A percentile compares a stretch with the other conserved stretches of the same genome.
These are phyloP conservation scores for Xylaria scruposa DNA, from an alignment of 495 filamentous ascomycete genomes.

Conservation along the genomic window DNA sequence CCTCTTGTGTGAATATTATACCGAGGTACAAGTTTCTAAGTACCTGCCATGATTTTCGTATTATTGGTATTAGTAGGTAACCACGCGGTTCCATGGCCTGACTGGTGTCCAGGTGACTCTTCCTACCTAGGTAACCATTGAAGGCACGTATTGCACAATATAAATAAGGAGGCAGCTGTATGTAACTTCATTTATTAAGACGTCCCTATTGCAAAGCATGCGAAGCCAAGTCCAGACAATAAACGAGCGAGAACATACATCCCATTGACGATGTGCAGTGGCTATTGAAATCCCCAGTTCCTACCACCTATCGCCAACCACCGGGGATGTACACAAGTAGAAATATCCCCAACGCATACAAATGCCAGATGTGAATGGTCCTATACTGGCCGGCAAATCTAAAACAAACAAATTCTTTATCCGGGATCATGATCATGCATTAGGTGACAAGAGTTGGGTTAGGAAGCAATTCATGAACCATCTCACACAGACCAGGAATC, in stretches of 20 bases:
- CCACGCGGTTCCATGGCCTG: no score
- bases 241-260: slow-evolving; percentile 31
- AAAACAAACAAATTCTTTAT: slow-evolving; percentile 31
- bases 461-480: slow-evolving; percentile 33
- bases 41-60: not conserved
- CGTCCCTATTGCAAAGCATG: slow-evolving; percentile 27
- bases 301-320: slow-evolving; percentile 24
- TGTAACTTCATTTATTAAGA: slow-evolving; percentile 30
- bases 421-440: slow-evolving; percentile 23
- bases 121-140: not conserved
- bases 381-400: slow-evolving; percentile 27
- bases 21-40: no score
- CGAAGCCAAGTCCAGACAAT: slow-evolving; percentile 27
- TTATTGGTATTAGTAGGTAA: no score
- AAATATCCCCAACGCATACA: slow-evolving; percentile 27
- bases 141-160: not conserved
- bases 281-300: slow-evolving; percentile 17
- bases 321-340: slow-evolving; percentile 11
- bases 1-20: no score
- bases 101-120: no score
- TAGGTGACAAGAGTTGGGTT: slow-evolving; percentile 18
- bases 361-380: slow-evolving; percentile 20
- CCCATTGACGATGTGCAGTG: slow-evolving; percentile 22
- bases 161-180: not conserved
- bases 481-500: slow-evolving; percentile 38